Evolutionary conservation across 1,284 basidiomycete genomes (phyloP), one percentile per base, ranked within the genome.

Genomic region (Neolentinus lepideus): DNA sequence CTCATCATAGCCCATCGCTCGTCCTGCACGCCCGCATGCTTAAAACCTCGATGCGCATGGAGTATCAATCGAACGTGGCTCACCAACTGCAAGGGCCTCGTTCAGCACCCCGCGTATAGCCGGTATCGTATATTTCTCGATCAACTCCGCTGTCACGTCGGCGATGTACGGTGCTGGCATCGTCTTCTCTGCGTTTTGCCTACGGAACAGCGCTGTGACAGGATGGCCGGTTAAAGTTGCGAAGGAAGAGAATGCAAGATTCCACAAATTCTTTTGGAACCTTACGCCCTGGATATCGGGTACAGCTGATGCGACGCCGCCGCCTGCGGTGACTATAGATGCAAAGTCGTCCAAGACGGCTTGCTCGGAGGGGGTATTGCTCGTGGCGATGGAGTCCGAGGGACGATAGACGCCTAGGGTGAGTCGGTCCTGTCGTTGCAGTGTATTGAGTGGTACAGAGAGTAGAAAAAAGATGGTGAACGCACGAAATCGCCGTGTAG

Each of bases 181-280:
- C 1, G 68, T 59, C 9, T 64, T 59, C 38, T 69, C 67, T 2
- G 64, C 58, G 2, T 73, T 70, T 11, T 78, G 77, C 19, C 73
- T 66, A 2, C 79, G 74, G 68, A 81, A 85, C 24, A 85, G 67
- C 0, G 79, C 75, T 6, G 76, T 73, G 29, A 81, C 67, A 0
- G 79, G 74, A 56, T 75, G 74, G 65, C 75, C 68, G 0, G 79
- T 75, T 46, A 86, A 71, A 0, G 81, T 79, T 1, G 79, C 65
- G 55, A 77, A 71, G 1, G 78, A 76, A 2, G 81, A 76, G 62
- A 85, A 78, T 0, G 72, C 73, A 46, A 82, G 70, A 61, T 85
- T 86, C 82, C 80, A 84, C 51, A 85, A 74, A 63, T 85, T 86
- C 69, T 86, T 87, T 1, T 67, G 61, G 61, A 80, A 86, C 64